Evolutionary conservation across 208 protist species (phyloP).

Genomic region (Phytomonas francai): DNA sequence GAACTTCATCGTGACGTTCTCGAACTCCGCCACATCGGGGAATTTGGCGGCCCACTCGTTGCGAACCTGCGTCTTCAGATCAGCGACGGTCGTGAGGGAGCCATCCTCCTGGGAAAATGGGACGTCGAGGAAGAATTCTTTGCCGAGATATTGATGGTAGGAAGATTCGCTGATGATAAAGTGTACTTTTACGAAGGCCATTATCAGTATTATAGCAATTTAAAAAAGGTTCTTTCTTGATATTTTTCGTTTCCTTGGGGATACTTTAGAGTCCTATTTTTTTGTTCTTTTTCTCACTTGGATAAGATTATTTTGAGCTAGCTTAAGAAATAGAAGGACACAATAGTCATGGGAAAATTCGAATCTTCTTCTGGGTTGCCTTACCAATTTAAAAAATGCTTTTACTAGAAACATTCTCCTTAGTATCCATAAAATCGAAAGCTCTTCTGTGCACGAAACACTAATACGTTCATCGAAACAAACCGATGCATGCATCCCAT

Average conservation of each 20-base stretch:
- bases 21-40: conserved; percentile 35
- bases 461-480: neutral
- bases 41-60: conserved; percentile 52
- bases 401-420: neutral
- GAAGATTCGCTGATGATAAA: conserved; percentile 71
- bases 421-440: neutral
- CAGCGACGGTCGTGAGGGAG: conserved; percentile 27
- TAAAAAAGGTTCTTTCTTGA: too few relatives aligned
- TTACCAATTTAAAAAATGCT: neutral
- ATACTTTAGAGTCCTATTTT: too few relatives aligned
- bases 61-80: conserved; percentile 42
- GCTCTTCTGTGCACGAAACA: neutral
- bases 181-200: conserved; percentile 38
- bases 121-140: conserved; percentile 45
- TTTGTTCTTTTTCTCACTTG: too few relatives aligned
- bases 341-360: neutral
- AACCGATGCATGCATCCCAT: neutral
- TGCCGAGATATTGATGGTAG: conserved; percentile 41
- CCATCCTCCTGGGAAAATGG: conserved; percentile 33
- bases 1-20: conserved; percentile 31
- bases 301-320: neutral
- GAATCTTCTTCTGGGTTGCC: neutral
- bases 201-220: neutral
- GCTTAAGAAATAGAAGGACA: neutral
- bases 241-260: too few relatives aligned